These are phyloP conservation scores for Triadica sebifera DNA, from an alignment of 345 rosid species.

Conservation along the genomic window DNA sequence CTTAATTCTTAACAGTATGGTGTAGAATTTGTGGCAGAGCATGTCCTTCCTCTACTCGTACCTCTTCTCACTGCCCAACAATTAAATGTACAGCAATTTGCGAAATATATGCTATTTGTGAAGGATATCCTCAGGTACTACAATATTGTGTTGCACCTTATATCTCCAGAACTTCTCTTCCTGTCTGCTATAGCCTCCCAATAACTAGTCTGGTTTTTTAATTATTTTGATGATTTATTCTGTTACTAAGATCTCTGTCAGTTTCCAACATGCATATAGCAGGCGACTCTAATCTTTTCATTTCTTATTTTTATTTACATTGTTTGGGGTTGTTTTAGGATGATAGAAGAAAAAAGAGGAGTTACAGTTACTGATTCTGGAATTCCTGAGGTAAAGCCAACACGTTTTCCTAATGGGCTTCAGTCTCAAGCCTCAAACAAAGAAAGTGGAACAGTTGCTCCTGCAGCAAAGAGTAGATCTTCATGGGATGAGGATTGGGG, in stretches of 20 bases:
- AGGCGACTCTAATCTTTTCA: background rate
- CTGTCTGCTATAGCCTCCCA: background rate
- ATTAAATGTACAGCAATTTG: slow-evolving; percentile 86
- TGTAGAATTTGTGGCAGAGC: slow-evolving; percentile 81
- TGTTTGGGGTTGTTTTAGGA: slow-evolving; percentile 40
- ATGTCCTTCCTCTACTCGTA: slow-evolving; percentile 74
- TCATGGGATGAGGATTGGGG: slow-evolving; percentile 97
- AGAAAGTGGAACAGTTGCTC: slow-evolving; percentile 45
- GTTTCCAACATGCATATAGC: background rate
- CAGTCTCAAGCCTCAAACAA: slow-evolving; percentile 48
- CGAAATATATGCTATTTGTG: slow-evolving; percentile 90
- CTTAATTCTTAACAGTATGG: slow-evolving; percentile 56
- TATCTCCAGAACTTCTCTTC: background rate
- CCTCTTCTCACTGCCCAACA: slow-evolving; percentile 96
- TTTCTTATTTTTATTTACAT: too few relatives aligned
- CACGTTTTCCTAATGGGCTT: slow-evolving; percentile 43
- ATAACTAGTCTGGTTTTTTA: background rate
- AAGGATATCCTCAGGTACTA: slow-evolving; percentile 82
- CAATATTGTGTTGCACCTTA: slow-evolving; percentile 2
- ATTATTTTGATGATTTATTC: background rate
- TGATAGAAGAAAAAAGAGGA: slow-evolving; percentile 86
- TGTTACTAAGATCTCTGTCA: background rate
- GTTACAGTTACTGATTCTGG: slow-evolving; percentile 65
- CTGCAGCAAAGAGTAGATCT: slow-evolving; percentile 45
- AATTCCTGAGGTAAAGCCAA: slow-evolving; percentile 46